Conservation (phyloP, 306 rosid genomes). For the Casuarina glauca region DNA sequence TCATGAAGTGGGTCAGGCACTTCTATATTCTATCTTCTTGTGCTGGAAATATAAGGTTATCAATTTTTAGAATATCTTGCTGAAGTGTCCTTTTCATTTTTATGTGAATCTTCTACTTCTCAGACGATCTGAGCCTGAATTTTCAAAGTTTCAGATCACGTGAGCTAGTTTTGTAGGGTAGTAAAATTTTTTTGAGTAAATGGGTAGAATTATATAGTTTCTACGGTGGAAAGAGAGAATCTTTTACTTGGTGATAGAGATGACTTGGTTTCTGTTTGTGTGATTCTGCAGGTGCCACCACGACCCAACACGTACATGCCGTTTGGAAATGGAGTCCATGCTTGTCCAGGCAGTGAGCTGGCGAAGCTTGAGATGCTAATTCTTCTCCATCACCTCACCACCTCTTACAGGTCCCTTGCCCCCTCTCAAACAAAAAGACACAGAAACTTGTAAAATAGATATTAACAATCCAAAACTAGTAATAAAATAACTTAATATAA, state of each 20-base stretch:
- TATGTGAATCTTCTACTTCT: conserved; percentile 35
- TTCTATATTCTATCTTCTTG: conserved; percentile 33
- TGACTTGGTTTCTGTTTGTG: conserved; percentile 24
- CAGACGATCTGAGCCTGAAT: conserved; percentile 23
- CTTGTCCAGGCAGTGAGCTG: conserved; percentile 98
- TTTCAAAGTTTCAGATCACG: conserved; percentile 51
- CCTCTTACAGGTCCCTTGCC: conserved; percentile 56
- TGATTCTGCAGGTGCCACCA: conserved; percentile 74
- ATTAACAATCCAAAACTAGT: too few relatives aligned
- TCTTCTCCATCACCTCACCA: conserved; percentile 84
- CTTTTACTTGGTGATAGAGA: background rate
- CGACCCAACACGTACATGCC: conserved; percentile 88
- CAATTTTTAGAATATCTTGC: conserved; percentile 30
- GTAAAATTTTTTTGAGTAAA: background rate
- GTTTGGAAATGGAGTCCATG: conserved; percentile 88
- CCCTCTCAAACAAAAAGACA: too few relatives aligned
- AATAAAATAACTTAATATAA: too few relatives aligned
- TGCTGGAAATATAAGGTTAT: conserved; percentile 50
- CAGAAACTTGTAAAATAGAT: too few relatives aligned
- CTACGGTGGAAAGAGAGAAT: background rate
- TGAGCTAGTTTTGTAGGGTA: conserved; percentile 53
- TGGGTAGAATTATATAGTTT: background rate
- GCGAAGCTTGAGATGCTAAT: conserved; percentile 87
- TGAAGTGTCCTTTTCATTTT: conserved; percentile 54
- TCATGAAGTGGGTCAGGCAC: background rate